Base-by-base conservation (phyloP, 768 basidiomycete species). In the Asterophora lycoperdoides region DNA sequence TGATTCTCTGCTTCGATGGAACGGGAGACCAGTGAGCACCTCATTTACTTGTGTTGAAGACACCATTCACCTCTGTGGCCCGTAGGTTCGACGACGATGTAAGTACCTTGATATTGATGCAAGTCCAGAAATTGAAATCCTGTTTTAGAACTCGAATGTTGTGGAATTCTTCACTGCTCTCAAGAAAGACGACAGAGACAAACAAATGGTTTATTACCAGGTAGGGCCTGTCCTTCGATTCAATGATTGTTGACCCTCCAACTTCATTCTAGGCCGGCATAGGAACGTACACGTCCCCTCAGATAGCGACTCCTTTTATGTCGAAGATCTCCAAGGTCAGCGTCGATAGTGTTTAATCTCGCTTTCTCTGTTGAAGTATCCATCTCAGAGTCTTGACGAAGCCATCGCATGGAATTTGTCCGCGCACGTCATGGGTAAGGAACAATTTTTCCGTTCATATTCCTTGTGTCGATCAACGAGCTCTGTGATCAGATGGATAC, bases 211-310 rank as follows among this genome's bases (percentile, higher is more conserved):
- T 20, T 75, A 75, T 49, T 74, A 75, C 53, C 73, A 75, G 64
- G 69, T 60, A 50, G 26, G 4, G 6, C n/a, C n/a, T n/a, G 32
- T 7, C 4, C 32, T 19, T 14, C 15, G 4, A 13, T 26, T 14
- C 13, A 2, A 26, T 26, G 4, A 14, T 23, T 8, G 5, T 13
- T 14, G 3, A 3, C n/a, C 39, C 20, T 5, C 20, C 5, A 3
- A 2, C 3, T 28, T 9, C 4, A n/a, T 33, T 14, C 15, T 35
- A 48, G 54, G 75, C 81, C 26, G 81, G 82, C 5, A 83, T 84
- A 40, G 81, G 81, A 2, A 84, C 81, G 1, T 84, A 83, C 45
- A 74, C 72, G 7, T 64, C 68, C 5, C 79, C 79, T 0, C 56
- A 76, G 51, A 67, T 79, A 14, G 78, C 74, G 4, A 78, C 78